A percentile compares a stretch with the other conserved stretches of the same genome.
Conservation (phyloP, 805 yeast genomes). For the Wickerhamomyces silvicola region DNA sequence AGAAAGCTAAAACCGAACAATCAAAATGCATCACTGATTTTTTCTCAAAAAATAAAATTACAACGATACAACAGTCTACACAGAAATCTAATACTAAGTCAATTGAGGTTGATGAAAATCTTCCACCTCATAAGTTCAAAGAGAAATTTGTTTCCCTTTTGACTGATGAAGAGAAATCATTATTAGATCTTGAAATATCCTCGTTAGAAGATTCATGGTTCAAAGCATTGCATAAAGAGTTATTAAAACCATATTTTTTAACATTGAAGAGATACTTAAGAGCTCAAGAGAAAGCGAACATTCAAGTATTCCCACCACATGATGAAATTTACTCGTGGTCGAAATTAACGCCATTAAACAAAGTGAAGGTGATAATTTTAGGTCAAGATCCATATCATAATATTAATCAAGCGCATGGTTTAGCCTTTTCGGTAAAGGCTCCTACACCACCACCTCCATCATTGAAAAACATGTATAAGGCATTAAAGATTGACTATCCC, state of each 20-base stretch:
- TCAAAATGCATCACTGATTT: slow-evolving; percentile 1
- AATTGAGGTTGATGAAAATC: no score
- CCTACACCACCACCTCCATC: slow-evolving; percentile 90
- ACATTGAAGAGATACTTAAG: slow-evolving; percentile 58
- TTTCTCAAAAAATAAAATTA: neutral
- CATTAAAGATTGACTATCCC: slow-evolving; percentile 66
- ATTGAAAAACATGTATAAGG: slow-evolving; percentile 77
- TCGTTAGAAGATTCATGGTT: slow-evolving; percentile 81
- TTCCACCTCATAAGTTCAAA: no score
- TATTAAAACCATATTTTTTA: slow-evolving; percentile 81
- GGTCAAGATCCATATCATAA: slow-evolving; percentile 99
- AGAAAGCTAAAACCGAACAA: neutral
- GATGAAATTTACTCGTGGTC: slow-evolving; percentile 88
- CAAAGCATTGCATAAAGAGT: slow-evolving; percentile 54
- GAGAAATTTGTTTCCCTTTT: slow-evolving; percentile 43
- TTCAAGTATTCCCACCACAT: slow-evolving; percentile 73
- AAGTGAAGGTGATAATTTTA: slow-evolving; percentile 70
- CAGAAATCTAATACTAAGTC: neutral
- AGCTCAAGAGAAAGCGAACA: slow-evolving; percentile 36
- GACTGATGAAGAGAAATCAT: slow-evolving; percentile 38
- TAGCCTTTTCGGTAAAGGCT: slow-evolving; percentile 85
- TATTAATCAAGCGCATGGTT: slow-evolving; percentile 88
- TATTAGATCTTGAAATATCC: slow-evolving; percentile 60
- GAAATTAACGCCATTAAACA: slow-evolving; percentile 66
- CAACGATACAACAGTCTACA: neutral